These are phyloP conservation scores for Breviolum minutum DNA, from an alignment of 73 alveolate genomes.

Conservation along the genomic window DNA sequence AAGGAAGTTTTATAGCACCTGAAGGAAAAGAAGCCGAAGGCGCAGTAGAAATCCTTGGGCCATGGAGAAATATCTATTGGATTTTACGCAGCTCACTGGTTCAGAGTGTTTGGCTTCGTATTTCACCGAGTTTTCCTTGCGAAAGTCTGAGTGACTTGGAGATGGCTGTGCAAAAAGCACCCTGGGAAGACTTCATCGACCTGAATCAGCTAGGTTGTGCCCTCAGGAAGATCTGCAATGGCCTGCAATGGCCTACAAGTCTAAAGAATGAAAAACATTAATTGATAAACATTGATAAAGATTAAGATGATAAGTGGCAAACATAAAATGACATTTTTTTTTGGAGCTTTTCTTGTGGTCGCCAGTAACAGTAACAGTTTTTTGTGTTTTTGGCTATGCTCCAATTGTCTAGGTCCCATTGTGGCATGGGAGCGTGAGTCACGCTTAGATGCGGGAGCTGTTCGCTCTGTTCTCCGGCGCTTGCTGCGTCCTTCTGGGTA, in stretches of 20 bases:
- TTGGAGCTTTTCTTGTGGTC: too few relatives aligned
- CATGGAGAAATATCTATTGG: conserved; percentile 7
- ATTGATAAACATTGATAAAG: too few relatives aligned
- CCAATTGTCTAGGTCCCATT: not conserved
- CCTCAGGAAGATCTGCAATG: too few relatives aligned
- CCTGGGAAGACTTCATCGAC: conserved; percentile 36
- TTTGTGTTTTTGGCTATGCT: too few relatives aligned
- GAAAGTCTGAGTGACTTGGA: not conserved
- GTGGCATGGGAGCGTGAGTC: conserved; percentile 55
- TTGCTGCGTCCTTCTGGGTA: not conserved
- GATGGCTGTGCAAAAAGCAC: not conserved
- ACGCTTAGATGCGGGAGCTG: conserved; percentile 35
- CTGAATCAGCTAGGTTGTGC: not conserved
- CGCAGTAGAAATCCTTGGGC: conserved; percentile 28
- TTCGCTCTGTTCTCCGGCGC: not conserved
- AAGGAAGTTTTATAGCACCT: not conserved
- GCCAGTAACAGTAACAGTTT: too few relatives aligned
- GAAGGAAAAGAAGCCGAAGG: conserved; percentile 51
- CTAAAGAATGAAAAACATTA: too few relatives aligned
- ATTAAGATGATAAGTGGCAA: too few relatives aligned
- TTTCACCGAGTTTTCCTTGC: conserved; percentile 12
- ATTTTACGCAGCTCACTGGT: conserved; percentile 40
- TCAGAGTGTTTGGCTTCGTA: conserved; percentile 67
- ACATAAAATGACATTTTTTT: too few relatives aligned
- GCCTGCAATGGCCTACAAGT: too few relatives aligned